Percentiles rank a stretch among this genome's conserved stretches.
Conservation (phyloP, 2,329 filamentous ascomycete genomes). For the Cladophialophora yegresii region DNA sequence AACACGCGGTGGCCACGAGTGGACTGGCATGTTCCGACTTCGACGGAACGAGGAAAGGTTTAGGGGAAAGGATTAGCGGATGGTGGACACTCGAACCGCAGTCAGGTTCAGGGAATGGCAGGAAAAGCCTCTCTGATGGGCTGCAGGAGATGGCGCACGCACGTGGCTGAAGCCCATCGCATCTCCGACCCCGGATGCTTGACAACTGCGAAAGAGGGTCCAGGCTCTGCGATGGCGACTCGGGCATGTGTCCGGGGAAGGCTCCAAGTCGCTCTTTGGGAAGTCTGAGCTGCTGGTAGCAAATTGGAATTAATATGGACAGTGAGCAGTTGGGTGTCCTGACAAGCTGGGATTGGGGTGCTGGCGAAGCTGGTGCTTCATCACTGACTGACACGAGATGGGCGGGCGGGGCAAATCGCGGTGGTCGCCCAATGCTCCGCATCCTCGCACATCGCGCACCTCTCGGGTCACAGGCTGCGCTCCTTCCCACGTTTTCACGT, state of each 20-base stretch:
- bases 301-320: background rate
- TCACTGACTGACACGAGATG: background rate
- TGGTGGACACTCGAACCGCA: background rate
- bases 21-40: background rate
- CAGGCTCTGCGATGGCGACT: background rate
- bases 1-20: slow-evolving; percentile 14
- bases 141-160: slow-evolving; percentile 4
- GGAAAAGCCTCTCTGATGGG: slow-evolving; percentile 8
- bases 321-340: background rate
- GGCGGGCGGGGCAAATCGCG: background rate
- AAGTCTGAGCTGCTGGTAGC: background rate
- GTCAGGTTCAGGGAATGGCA: background rate
- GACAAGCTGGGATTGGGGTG: background rate
- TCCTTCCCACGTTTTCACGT: slow-evolving; percentile 3
- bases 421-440: background rate
- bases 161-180: slow-evolving; percentile 6
- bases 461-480: background rate
- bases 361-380: background rate
- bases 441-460: background rate
- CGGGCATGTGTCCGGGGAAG: background rate
- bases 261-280: background rate
- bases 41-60: background rate
- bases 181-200: slow-evolving; percentile 10
- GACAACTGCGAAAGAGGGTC: background rate
- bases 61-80: slow-evolving; percentile 2